Evolutionary conservation across 768 basidiomycete genomes (phyloP), one percentile per base, ranked within the genome.

Genomic region (Terana coerulea): DNA sequence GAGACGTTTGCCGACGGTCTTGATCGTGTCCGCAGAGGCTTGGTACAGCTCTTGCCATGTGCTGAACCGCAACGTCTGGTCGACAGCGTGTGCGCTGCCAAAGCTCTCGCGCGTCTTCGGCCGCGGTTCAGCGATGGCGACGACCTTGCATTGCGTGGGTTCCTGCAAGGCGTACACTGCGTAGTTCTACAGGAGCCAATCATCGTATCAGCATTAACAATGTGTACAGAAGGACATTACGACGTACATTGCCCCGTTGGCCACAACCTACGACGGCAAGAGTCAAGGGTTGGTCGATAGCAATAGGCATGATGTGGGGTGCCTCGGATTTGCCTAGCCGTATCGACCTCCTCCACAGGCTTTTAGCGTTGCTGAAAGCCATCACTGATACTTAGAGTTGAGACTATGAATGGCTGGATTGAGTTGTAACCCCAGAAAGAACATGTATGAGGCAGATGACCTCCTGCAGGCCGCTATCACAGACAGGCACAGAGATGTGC

Each of bases 51-150:
- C 86, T 44, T 83, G 70, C 85, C 87, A 93, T 9, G 81, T 75
- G 12, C 71, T 62, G 61, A 92, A 94, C 35, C 84, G 79, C 33
- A 86, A 81, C 1, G 83, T 80, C n/a, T 70, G 60, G 53, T 91
- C 84, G 52, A 94, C 68, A 0, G 72, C 66, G 60, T 91, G 78
- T 0, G 69, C 62, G 15, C 74, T 64, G 5, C 83, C 79, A 58
- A 91, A 84, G 52, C 72, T 65, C 31, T 72, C 64, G 45, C 78
- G 81, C 1, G 90, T 84, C 51, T 81, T 77, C 3, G 76, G 74
- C 17, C 89, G 80, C 2, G 91, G 91, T 55, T 95, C 92, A 14
- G 89, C 91, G 51, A 94, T 86, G 19, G 91, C 84, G 15, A 93
- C 86, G 35, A 95, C 75, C 64, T 81, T 87, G 75, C 87, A 89